Evolutionary conservation across 345 rosid species (phyloP).

Genomic region (Abelmoschus esculentus): DNA sequence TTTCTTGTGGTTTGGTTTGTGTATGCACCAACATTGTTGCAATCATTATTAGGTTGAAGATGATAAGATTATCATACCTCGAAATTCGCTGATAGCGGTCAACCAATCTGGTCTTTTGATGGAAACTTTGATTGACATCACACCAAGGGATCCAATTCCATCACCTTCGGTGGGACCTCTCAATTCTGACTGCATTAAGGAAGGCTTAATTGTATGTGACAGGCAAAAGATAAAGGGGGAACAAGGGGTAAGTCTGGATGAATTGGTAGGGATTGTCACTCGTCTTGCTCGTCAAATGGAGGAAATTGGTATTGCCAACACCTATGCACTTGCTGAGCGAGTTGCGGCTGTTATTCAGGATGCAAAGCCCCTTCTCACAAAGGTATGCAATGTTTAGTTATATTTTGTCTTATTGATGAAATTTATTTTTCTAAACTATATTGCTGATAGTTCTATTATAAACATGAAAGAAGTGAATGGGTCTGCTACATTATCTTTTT

Average conservation of each 20-base stretch:
- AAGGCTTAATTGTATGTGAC: conserved; percentile 86
- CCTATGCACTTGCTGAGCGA: conserved; percentile 62
- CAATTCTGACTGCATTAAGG: conserved; percentile 64
- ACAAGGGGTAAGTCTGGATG: conserved; percentile 95
- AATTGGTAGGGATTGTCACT: conserved; percentile 77
- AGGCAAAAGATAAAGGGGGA: conserved; percentile 79
- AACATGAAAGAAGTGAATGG: neutral
- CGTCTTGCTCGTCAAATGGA: conserved; percentile 86
- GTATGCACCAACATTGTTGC: neutral
- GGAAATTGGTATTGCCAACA: conserved; percentile 63
- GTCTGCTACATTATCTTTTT: neutral
- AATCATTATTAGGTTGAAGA: conserved; percentile 63
- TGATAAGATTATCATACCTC: conserved; percentile 87
- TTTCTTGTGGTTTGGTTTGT: conserved; percentile 4
- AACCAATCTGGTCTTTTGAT: conserved; percentile 97
- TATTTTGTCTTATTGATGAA: neutral
- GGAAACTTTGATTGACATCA: conserved; percentile 93
- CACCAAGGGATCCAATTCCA: conserved; percentile 84
- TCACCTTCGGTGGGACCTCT: conserved; percentile 73
- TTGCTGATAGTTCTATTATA: conserved; percentile 1
- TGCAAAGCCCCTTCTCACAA: conserved; percentile 74
- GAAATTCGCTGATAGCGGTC: conserved; percentile 80
- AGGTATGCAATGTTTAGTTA: conserved; percentile 44
- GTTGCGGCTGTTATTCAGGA: conserved; percentile 78
- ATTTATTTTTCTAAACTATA: neutral